phyloP scores from a whole-genome alignment of 2,329 filamentous ascomycete species.

The Ophiostoma novo-ulmi region DNA sequence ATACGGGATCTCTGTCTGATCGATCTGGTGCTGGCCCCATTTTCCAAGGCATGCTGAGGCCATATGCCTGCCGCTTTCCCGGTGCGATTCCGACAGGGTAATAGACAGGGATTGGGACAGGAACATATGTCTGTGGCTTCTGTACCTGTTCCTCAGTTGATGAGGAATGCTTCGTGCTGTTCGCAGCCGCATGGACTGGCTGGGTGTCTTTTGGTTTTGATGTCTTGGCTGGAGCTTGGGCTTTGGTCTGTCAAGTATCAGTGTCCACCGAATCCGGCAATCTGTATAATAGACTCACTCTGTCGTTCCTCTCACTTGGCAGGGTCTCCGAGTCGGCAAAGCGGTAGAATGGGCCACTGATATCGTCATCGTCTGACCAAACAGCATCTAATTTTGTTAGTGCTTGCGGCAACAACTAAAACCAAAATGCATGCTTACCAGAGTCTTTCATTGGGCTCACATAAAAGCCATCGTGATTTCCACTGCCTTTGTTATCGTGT shows the following conservation, averaged over 20 bases:
- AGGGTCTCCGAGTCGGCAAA: background rate
- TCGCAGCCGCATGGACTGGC: background rate
- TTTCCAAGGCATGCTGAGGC: background rate
- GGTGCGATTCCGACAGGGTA: background rate
- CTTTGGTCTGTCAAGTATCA: background rate
- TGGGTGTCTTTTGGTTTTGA: background rate
- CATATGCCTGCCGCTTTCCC: background rate
- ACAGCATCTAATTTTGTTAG: background rate
- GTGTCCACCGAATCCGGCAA: background rate
- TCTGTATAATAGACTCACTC: background rate
- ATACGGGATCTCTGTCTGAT: background rate
- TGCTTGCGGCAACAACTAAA: too few relatives aligned
- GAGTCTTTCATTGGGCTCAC: background rate
- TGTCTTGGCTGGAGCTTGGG: background rate
- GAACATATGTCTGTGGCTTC: background rate
- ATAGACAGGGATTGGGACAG: background rate
- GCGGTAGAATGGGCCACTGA: background rate
- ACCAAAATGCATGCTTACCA: background rate
- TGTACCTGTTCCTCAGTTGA: background rate
- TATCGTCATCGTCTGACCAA: background rate
- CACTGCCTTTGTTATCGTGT: background rate
- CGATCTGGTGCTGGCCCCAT: background rate
- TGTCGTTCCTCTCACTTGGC: background rate
- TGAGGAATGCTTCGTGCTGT: background rate
- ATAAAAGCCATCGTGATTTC: background rate